Evolutionary conservation across 148 eudicot genomes (phyloP), one percentile per base, ranked within the genome.

Genomic region (Selenicereus undatus): DNA sequence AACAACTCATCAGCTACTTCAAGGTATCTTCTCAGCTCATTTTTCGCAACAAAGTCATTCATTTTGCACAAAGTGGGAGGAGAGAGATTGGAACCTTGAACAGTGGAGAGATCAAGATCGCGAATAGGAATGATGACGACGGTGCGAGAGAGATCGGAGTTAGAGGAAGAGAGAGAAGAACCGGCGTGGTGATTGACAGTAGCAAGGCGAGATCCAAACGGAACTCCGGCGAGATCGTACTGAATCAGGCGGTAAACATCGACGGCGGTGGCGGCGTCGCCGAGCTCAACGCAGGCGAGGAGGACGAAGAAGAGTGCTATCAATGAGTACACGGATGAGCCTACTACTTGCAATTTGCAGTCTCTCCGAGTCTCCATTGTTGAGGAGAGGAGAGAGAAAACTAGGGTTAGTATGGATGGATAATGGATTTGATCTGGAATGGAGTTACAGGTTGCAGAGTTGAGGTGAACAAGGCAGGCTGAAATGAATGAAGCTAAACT

Each of bases 231-330:
- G 76, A 97, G 83, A 86, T 97, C 99, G 88, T 97, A 97, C 88
- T 97, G 99, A 14, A 97, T 93, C 58, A 97, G 88, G 10, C 99
- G 99, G 86, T 94, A 97, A 24, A 97, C 99, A 51, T 94, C 99
- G 71, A 97, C 98, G 74, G 92, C 98, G 36, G 99, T 85, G 18
- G 93, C 95, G 77, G 97, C 99, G 85, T 90, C 97, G 82, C 94
- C 89, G 81, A 97, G 90, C 87, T 97, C 97, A 8, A 89, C 94
- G 85, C 97, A 90, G 13, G 96, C 92, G 29, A 89, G 76, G 8
- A 97, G 85, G 29, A 95, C 77, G 65, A 91, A 75, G 12, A 90
- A 76, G 52, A 96, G 81, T 11, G 91, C 84, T 62, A 89, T 79
- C n/a, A 86, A 80, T 26, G 90, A 81, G 84, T 84, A 90, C 8